phyloP scores from a whole-genome alignment of 176 grass and related monocot genomes.

The Raddia distichophylla region DNA sequence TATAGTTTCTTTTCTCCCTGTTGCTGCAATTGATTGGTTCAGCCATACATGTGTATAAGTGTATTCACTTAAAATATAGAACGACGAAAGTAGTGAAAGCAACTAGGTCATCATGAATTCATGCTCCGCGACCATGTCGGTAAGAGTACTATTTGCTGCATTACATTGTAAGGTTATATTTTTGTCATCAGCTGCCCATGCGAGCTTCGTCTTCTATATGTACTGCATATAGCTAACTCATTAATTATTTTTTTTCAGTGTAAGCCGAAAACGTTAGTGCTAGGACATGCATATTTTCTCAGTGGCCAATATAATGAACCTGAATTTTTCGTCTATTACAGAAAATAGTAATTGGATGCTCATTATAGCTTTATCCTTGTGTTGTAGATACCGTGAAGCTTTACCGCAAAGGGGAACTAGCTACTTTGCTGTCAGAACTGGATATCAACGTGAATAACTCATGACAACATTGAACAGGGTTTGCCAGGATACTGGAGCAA shows the following conservation, averaged over 20 bases:
- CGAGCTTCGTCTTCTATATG: not conserved
- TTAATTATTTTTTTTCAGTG: not conserved
- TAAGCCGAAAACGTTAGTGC: not conserved
- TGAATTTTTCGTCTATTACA: not conserved
- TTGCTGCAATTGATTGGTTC: not conserved
- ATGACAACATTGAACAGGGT: conserved; percentile 34
- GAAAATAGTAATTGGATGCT: conserved; percentile 6
- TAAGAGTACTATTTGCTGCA: not conserved
- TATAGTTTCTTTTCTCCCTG: conserved; percentile 6
- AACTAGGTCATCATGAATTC: conserved; percentile 8
- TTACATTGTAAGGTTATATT: conserved; percentile 31
- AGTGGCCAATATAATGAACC: not conserved
- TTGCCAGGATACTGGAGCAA: not conserved
- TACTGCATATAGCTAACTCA: not conserved
- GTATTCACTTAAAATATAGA: conserved; percentile 1
- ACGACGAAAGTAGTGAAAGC: not conserved
- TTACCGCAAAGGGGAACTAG: conserved; percentile 73
- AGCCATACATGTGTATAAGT: not conserved
- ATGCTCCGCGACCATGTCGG: conserved; percentile 10
- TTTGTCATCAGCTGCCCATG: not conserved
- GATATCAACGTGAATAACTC: conserved; percentile 54
- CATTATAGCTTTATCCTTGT: conserved; percentile 14
- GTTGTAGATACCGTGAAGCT: conserved; percentile 86
- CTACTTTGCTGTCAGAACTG: conserved; percentile 64
- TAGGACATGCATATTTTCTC: conserved; percentile 8